These are phyloP conservation scores for Chenopodium quinoa DNA, from an alignment of 148 eudicot species.

Conservation along the genomic window DNA sequence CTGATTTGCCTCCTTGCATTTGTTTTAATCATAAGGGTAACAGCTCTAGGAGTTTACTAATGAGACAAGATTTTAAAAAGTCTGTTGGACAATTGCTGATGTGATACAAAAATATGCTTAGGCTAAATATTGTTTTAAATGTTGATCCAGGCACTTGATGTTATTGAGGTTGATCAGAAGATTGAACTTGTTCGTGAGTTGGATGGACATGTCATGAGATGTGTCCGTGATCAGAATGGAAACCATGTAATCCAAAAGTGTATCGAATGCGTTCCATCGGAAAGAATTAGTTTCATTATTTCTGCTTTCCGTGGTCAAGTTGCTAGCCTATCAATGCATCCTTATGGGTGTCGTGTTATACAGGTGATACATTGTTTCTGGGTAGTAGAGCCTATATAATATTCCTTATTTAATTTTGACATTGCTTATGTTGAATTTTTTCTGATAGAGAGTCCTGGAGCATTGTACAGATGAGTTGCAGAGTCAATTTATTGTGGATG, in stretches of 20 bases:
- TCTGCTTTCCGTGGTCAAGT: slow-evolving; percentile 77
- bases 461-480: slow-evolving; percentile 64
- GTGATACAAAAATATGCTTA: background rate
- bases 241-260: slow-evolving; percentile 95
- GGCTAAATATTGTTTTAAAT: slow-evolving; percentile 13
- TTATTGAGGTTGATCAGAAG: slow-evolving; percentile 84
- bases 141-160: slow-evolving; percentile 79
- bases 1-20: background rate
- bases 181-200: slow-evolving; percentile 71
- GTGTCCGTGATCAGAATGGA: slow-evolving; percentile 95
- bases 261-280: slow-evolving; percentile 74
- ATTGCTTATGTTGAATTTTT: slow-evolving; percentile 4
- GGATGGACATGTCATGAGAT: slow-evolving; percentile 82
- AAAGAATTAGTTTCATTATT: slow-evolving; percentile 68
- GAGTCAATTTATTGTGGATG: slow-evolving; percentile 76
- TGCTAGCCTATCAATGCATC: slow-evolving; percentile 76
- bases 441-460: slow-evolving; percentile 76
- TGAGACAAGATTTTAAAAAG: background rate
- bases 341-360: slow-evolving; percentile 96
- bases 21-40: background rate
- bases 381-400: background rate
- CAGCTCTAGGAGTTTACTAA: background rate
- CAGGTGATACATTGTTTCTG: slow-evolving; percentile 47
- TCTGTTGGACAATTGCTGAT: background rate
- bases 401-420: background rate